These are phyloP conservation scores for Wickerhamomyces mucosus DNA, from an alignment of 805 yeast species.

Conservation along the genomic window DNA sequence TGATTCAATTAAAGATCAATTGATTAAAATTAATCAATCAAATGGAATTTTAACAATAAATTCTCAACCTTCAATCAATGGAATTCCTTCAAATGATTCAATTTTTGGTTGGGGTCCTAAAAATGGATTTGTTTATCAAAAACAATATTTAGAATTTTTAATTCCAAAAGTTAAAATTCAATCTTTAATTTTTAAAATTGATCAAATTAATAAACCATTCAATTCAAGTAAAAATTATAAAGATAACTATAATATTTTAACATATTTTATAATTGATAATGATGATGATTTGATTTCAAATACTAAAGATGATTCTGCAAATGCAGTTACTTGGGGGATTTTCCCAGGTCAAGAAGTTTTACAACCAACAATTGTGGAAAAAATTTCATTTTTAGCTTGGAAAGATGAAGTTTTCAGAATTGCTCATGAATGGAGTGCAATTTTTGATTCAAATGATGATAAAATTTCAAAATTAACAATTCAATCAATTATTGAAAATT, in stretches of 20 bases:
- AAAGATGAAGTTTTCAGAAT: slow-evolving; percentile 88
- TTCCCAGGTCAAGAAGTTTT: slow-evolving; percentile 92
- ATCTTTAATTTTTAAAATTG: slow-evolving; percentile 33
- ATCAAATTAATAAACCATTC: slow-evolving; percentile 30
- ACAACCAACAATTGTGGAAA: slow-evolving; percentile 95
- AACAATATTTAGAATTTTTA: slow-evolving; percentile 83
- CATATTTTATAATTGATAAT: slow-evolving; percentile 68
- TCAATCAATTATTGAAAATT: slow-evolving; percentile 41
- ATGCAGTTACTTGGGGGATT: slow-evolving; percentile 98
- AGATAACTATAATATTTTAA: slow-evolving; percentile 40
- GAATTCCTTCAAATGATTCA: slow-evolving; percentile 59
- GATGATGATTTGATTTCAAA: slow-evolving; percentile 55
- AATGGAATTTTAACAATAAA: slow-evolving; percentile 80
- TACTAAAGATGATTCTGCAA: slow-evolving; percentile 61
- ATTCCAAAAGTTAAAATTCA: slow-evolving; percentile 44
- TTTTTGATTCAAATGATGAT: slow-evolving; percentile 30
- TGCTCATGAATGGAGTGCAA: slow-evolving; percentile 68
- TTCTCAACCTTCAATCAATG: slow-evolving; percentile 91
- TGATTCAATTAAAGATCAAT: slow-evolving; percentile 44
- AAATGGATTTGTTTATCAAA: slow-evolving; percentile 89
- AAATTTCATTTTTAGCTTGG: slow-evolving; percentile 90
- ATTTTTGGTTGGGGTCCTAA: slow-evolving; percentile 93
- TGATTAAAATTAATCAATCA: slow-evolving; percentile 53
- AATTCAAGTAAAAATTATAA: slow-evolving; percentile 13
- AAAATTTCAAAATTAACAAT: slow-evolving; percentile 24